Conservation (phyloP, 2,329 filamentous ascomycete species). For the Colletotrichum spinosum region DNA sequence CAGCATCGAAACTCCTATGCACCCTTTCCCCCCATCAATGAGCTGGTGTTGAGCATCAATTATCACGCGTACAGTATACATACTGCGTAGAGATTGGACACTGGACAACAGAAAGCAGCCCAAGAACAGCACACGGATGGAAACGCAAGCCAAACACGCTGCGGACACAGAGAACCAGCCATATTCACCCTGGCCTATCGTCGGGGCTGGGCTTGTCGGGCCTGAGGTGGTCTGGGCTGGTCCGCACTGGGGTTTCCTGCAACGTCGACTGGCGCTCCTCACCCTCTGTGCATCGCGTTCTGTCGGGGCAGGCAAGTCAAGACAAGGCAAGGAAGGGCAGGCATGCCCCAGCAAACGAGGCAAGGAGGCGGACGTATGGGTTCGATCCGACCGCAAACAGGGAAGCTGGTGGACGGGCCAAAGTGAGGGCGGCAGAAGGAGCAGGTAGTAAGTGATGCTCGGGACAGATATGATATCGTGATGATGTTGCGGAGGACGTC, state of each 20-base stretch:
- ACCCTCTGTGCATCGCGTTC: background rate
- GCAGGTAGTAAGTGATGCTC: background rate
- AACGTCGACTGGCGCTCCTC: constrained; percentile 6
- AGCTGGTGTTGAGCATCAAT: background rate
- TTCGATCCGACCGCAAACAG: constrained; percentile 5
- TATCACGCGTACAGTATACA: no score
- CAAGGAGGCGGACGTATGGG: background rate
- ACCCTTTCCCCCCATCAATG: background rate
- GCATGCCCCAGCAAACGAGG: background rate
- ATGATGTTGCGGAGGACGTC: background rate
- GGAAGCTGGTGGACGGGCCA: constrained; percentile 1
- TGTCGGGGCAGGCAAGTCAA: constrained; percentile 1
- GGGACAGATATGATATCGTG: background rate
- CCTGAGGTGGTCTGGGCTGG: constrained; percentile 10
- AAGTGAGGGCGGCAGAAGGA: background rate
- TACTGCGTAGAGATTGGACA: no score
- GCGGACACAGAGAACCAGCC: background rate
- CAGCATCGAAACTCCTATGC: background rate
- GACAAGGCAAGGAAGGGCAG: background rate
- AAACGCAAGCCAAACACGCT: background rate
- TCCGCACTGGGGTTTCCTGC: constrained; percentile 13
- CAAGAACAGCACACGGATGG: background rate
- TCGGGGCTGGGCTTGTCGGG: constrained; percentile 6
- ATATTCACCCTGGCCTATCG: background rate
- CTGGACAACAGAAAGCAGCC: no score